Percentiles rank a stretch among this genome's conserved stretches.
phyloP scores from a whole-genome alignment of 2,329 filamentous ascomycete species.

The Arthrobotrys musiformis region DNA sequence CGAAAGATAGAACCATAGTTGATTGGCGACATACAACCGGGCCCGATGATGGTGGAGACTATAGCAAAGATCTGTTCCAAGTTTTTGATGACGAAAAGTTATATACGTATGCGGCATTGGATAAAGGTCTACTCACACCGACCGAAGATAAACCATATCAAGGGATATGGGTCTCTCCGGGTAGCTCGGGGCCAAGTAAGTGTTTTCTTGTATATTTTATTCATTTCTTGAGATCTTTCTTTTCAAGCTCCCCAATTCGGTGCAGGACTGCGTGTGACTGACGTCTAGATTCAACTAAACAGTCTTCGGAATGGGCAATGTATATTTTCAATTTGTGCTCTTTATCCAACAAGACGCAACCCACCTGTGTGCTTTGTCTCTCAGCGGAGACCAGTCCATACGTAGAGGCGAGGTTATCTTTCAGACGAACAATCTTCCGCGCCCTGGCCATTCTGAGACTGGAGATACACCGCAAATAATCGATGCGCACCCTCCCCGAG shows the following conservation, averaged over 20 bases:
- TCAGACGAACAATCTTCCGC: neutral
- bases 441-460: neutral
- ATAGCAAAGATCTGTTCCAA: slow-evolving; percentile 13
- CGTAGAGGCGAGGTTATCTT: slow-evolving; percentile 17
- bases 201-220: neutral
- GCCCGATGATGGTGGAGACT: neutral
- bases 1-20: slow-evolving; percentile 8
- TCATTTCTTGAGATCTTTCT: too few relatives aligned
- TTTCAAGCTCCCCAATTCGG: neutral
- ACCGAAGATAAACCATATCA: neutral
- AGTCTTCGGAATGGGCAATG: neutral
- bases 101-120: slow-evolving; percentile 6
- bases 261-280: neutral
- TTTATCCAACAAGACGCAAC: slow-evolving; percentile 10
- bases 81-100: slow-evolving; percentile 14
- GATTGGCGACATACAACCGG: slow-evolving; percentile 6
- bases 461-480: neutral
- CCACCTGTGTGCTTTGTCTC: neutral
- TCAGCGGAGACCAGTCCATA: neutral
- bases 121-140: neutral
- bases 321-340: slow-evolving; percentile 7
- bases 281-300: neutral
- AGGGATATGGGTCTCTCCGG: slow-evolving; percentile 12
- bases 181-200: neutral
- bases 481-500: neutral